Conservation (phyloP, 2,329 filamentous ascomycete genomes). For the Fusarium acutatum region DNA sequence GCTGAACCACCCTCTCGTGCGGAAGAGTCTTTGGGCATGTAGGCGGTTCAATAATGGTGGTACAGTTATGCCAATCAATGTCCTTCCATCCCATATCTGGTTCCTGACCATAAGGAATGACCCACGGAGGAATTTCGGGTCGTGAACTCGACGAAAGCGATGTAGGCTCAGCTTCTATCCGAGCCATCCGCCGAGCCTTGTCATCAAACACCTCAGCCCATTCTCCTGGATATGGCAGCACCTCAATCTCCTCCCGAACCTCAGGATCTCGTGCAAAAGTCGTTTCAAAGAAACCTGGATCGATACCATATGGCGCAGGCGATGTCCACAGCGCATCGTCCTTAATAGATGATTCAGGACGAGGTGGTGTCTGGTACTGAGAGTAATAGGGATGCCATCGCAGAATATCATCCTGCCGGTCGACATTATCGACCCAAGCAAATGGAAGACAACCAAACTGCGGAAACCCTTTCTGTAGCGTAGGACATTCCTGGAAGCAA, state of each 20-base stretch:
- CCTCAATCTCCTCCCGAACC: too few species aligned
- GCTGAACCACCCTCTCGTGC: background rate
- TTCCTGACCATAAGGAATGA: background rate
- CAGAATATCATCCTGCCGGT: background rate
- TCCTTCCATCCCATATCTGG: background rate
- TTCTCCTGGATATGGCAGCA: background rate
- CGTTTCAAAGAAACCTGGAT: too few species aligned
- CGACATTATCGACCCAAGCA: background rate
- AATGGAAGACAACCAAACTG: background rate
- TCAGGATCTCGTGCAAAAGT: background rate
- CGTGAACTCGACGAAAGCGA: background rate
- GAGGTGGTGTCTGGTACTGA: background rate
- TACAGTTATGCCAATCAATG: background rate
- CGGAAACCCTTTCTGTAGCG: background rate
- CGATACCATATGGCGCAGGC: background rate
- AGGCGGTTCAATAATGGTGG: background rate
- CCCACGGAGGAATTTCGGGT: background rate
- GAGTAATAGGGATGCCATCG: slow-evolving; percentile 4
- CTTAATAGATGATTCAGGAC: too few species aligned
- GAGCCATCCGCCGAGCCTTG: background rate
- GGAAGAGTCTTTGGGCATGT: background rate
- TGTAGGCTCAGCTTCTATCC: background rate
- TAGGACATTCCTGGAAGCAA: background rate
- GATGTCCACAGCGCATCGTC: background rate
- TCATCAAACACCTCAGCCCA: background rate